These are phyloP conservation scores for Knufia fluminis DNA, from an alignment of 2,329 filamentous ascomycete species.

Conservation along the genomic window DNA sequence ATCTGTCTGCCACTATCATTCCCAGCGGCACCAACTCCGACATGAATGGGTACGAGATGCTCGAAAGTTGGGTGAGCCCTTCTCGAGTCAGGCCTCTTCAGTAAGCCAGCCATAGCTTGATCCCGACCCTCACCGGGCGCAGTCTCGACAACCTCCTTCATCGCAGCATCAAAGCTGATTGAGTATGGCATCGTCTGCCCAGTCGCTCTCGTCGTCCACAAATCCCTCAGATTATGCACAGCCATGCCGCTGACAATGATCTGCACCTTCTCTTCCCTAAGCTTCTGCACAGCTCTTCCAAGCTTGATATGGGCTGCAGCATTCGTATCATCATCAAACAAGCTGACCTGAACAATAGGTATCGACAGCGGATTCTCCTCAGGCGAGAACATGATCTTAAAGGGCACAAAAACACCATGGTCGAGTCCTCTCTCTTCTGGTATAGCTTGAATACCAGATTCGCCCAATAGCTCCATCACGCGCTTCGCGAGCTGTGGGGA, in stretches of 20 bases:
- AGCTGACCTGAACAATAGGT: conserved; percentile 63
- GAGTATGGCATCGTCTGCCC: conserved; percentile 47
- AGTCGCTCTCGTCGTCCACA: conserved; percentile 31
- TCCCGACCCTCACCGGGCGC: conserved; percentile 33
- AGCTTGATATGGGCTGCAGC: conserved; percentile 58
- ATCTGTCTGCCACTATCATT: conserved; percentile 37
- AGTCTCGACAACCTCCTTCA: conserved; percentile 54
- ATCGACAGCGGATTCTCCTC: conserved; percentile 53
- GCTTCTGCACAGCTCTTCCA: conserved; percentile 54
- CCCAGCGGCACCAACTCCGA: conserved; percentile 48
- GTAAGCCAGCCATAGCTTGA: conserved; percentile 36
- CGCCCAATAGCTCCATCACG: conserved; percentile 46
- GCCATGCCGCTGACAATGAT: conserved; percentile 68
- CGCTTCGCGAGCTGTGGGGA: conserved; percentile 50
- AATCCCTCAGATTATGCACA: conserved; percentile 58
- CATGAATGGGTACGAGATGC: conserved; percentile 52
- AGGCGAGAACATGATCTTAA: conserved; percentile 52
- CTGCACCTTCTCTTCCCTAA: conserved; percentile 58
- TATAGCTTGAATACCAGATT: conserved; percentile 51
- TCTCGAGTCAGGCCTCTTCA: conserved; percentile 45
- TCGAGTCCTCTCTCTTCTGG: conserved; percentile 58
- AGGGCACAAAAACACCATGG: conserved; percentile 66
- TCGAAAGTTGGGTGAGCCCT: conserved; percentile 57
- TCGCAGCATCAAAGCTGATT: conserved; percentile 56
- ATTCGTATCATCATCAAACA: conserved; percentile 53